Base-by-base conservation (phyloP, 768 basidiomycete genomes). In the Suillus hirtellus region DNA sequence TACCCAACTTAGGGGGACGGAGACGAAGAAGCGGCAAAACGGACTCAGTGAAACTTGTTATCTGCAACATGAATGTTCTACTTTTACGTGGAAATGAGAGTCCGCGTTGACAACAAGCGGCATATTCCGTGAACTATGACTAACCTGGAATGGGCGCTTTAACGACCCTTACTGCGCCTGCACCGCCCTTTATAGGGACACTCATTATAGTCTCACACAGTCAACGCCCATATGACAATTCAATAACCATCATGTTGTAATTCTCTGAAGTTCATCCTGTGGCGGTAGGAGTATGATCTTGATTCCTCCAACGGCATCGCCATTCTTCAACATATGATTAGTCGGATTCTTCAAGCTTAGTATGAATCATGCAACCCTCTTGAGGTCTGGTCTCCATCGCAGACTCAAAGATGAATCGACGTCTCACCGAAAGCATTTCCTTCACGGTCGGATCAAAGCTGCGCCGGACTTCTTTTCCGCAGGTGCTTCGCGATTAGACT, bases 211-310 rank as follows among this genome's bases (percentile, higher is more conserved):
- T 52, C 17, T 50, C 49, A 50, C 21, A 49, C 27, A 1, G 15
- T 52, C 50, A 52, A 34, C 19, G 52, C 19, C 27, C 27, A 19
- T 52, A 3, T 12, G 21, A 24, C 46, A 47, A 27, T 27, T 27
- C 47, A 49, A 49, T 49, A 47, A 24, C 47, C 47, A 24, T 14
- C 24, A 9, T 9, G 2, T 4, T 8, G 24, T 15, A 2, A 49
- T 17, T 49, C 14, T 50, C 15, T 8, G 24, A 50, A 50, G 24
- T 50, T 27, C 24, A 31, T 31, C 4, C 31, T 7, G 62, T 44
- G 66, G 67, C 60, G 62, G 65, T 46, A 72, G 69, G n/a, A 75
- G 27, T 27, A 71, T 65, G 52, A 73, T 70, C 10, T 71, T 69
- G 21, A 72, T 31, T 10, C 17, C 14, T 15, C 17, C 70, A 35